These are phyloP conservation scores for Platanus orientalis DNA, from an alignment of 164 flowering plant species.

Conservation along the genomic window DNA sequence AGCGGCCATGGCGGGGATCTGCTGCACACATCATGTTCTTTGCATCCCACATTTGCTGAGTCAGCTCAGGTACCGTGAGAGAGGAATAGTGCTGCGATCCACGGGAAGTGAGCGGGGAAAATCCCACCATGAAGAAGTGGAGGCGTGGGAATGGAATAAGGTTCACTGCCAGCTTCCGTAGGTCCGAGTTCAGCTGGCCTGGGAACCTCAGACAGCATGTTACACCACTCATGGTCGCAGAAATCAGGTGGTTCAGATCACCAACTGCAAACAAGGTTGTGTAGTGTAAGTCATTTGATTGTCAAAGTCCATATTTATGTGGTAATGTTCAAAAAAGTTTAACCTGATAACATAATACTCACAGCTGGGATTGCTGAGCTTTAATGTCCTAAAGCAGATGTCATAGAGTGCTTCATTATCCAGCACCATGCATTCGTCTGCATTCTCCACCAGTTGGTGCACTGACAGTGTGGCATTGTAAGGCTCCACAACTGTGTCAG, in stretches of 20 bases:
- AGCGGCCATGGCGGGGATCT: conserved; percentile 80
- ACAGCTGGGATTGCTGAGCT: conserved; percentile 87
- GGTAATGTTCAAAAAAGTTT: background rate
- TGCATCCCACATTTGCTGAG: conserved; percentile 89
- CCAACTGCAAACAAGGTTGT: conserved; percentile 52
- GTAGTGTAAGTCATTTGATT: background rate
- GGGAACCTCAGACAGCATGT: conserved; percentile 86
- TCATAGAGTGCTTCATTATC: conserved; percentile 84
- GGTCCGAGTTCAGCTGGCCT: conserved; percentile 81
- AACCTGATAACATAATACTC: conserved; percentile 18
- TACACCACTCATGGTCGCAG: conserved; percentile 88
- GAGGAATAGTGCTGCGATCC: conserved; percentile 82
- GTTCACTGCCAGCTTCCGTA: conserved; percentile 75
- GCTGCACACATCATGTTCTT: conserved; percentile 91
- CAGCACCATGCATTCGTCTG: conserved; percentile 87
- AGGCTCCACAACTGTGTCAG: conserved; percentile 88
- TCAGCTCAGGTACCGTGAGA: conserved; percentile 79
- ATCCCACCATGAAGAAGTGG: conserved; percentile 89
- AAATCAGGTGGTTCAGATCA: conserved; percentile 77
- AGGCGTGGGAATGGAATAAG: conserved; percentile 88
- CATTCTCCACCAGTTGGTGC: conserved; percentile 81
- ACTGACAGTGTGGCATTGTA: conserved; percentile 88
- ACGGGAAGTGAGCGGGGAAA: conserved; percentile 80
- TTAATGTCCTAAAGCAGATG: conserved; percentile 75
- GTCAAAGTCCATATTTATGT: background rate